Evolutionary conservation across 805 yeast genomes (phyloP), one percentile per base, ranked within the genome.

Genomic region (Yarrowia porcina): DNA sequence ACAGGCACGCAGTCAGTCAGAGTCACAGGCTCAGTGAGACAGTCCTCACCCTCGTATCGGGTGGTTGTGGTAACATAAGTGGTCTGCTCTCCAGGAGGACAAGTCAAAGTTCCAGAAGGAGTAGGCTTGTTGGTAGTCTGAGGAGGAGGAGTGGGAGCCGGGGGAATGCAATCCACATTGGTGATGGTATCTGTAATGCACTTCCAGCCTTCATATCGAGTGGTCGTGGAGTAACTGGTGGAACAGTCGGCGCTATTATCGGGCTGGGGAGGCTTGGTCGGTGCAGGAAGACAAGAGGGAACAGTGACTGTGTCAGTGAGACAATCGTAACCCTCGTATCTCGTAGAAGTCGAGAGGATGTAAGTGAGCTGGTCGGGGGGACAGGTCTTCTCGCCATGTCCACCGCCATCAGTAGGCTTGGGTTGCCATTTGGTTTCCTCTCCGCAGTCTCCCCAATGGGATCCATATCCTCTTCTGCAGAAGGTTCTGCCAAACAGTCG

Each of bases 401-500:
- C 52, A 18, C 35, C 50, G 11, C 33, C 52, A 15, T 23, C 28
- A 12, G 54, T 17, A 32, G 54, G 38, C 35, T 30, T 30, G 38
- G 54, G 54, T 38, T 47, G 30, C 50, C 35, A 45, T 7, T 45
- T 15, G 25, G 50, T 45, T 11, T 18, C 2, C 50, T 45, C 35
- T 7, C 35, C 35, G 15, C 54, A 47, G 18, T 47, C 23, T 5
- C 54, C 54, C 54, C 54, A 47, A 20, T 32, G 54, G 3, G 54
- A 47, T 8, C 38, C 54, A 4, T 15, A 20, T 18, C 54, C 54
- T 32, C 54, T 11, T 27, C 38, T 38, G 21, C 54, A 47, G 38
- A 47, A 47, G 4, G 27, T 20, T 30, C 54, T 25, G 54, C 54
- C 54, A 32, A 47, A 47, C 20, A 47, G 38, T 30, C 54, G 54